Evolutionary conservation across 2,329 filamentous ascomycete genomes (phyloP), one percentile per base, ranked within the genome.

Genomic region (Fusarium kyushuense): DNA sequence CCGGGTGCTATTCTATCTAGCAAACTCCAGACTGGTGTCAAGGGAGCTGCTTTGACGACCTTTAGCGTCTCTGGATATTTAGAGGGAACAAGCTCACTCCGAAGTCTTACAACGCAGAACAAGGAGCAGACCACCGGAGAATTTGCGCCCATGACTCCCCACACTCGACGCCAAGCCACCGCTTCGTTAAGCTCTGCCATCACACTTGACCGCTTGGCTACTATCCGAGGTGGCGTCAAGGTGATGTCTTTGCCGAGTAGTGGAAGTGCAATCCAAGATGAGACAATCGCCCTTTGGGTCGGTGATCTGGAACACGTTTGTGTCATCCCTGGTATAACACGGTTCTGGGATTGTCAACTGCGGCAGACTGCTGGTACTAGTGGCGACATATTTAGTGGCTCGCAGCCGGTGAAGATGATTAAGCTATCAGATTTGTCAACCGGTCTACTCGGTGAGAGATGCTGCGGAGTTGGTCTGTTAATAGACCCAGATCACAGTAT

Each of bases 131-230:
- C 80, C 11, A 76, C 72, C 1, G 80, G 81, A 17, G 87, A 87
- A 35, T 89, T 90, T 65, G 86, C 86, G 12, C 88, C 88, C 12
- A 88, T 90, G 87, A 90, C 88, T 2, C 88, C 88, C 1, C 86
- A 88, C 63, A 87, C 86, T 12, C 81, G 87, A 38, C 83, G 84
- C 38, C 85, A 87, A 61, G 85, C 83, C 6, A 79, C 85, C 6
- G 79, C 81, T 13, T 81, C 81, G 2, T 75, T 83, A 40, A 79
- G 80, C 30, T 77, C 82, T 17, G 77, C 76, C 0, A 75, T 79
- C 9, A 82, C 83, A 0, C 79, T 83, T 7, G 86, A 88, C 65
- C 84, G 84, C 5, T 79, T 89, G 3, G 80, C 83, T 6, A 76
- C 82, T 1, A 81, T 88, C 5, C 81, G 78, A 23, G 87, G 87